Evolutionary conservation across 805 yeast genomes (phyloP).

Genomic region (Yarrowia divulgata): DNA sequence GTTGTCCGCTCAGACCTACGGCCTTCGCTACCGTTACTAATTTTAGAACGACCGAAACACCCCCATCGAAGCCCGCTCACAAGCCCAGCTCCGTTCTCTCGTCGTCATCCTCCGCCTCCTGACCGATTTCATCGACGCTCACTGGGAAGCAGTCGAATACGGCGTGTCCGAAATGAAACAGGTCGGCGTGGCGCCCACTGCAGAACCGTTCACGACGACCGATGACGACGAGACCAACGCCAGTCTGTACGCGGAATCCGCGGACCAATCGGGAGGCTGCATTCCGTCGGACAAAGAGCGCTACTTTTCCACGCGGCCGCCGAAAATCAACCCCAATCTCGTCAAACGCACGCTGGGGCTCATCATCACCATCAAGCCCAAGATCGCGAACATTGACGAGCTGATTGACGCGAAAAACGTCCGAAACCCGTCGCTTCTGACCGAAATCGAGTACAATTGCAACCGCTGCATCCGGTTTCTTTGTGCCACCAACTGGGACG

Average conservation of each 20-base stretch:
- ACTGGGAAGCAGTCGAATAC: slow-evolving; percentile 30
- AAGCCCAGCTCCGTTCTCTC: slow-evolving; percentile 18
- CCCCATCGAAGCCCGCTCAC: slow-evolving; percentile 11
- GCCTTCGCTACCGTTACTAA: not conserved
- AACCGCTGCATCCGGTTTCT: slow-evolving; percentile 21
- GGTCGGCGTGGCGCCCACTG: not conserved
- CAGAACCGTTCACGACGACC: not conserved
- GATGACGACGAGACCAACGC: slow-evolving; percentile 32
- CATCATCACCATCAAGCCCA: slow-evolving; percentile 37
- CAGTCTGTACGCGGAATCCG: slow-evolving; percentile 13
- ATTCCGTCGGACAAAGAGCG: slow-evolving; percentile 15
- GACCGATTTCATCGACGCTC: slow-evolving; percentile 27
- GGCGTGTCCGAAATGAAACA: slow-evolving; percentile 14
- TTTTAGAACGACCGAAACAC: slow-evolving; percentile 23
- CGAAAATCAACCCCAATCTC: slow-evolving; percentile 27
- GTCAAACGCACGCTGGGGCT: slow-evolving; percentile 22
- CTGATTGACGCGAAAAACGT: slow-evolving; percentile 7
- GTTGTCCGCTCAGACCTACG: slow-evolving; percentile 2
- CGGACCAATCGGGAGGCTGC: not conserved
- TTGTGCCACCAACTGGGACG: slow-evolving; percentile 37
- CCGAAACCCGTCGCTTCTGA: slow-evolving; percentile 2
- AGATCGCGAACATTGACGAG: slow-evolving; percentile 14
- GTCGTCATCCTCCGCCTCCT: slow-evolving; percentile 24
- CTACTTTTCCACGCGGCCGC: slow-evolving; percentile 26
- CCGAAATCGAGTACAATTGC: slow-evolving; percentile 32